Percentiles rank a stretch among this genome's conserved stretches.
Conservation (phyloP, 139 green algal species). For the Chlamydomonas sp. region DNA sequence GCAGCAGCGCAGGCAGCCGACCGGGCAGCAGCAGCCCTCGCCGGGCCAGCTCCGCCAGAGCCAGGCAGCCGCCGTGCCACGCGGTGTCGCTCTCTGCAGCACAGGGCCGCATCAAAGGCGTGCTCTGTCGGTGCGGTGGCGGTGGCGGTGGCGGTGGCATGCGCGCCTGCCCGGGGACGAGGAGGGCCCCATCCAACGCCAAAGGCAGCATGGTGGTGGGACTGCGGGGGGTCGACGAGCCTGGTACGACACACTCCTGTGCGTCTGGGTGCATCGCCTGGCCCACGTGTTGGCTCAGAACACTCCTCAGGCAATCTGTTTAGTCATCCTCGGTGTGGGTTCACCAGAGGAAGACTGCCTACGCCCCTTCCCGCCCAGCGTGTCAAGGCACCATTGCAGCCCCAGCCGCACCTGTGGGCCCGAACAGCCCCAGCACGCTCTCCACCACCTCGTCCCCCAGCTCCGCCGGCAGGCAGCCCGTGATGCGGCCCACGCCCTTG, state of each 20-base stretch:
- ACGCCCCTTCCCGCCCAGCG: background rate
- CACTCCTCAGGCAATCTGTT: no score
- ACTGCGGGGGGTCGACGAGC: no score
- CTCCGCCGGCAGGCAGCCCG: slow-evolving; percentile 80
- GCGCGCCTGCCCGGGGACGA: background rate
- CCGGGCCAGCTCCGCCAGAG: slow-evolving; percentile 93
- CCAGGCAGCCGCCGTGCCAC: slow-evolving; percentile 97
- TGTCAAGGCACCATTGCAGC: no score
- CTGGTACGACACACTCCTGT: no score
- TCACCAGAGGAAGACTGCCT: no score
- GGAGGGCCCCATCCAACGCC: background rate
- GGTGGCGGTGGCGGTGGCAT: background rate
- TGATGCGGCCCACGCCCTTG: slow-evolving; percentile 93
- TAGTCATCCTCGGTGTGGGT: no score
- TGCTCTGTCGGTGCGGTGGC: background rate
- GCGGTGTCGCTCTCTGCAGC: slow-evolving; percentile 74
- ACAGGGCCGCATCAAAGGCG: no score
- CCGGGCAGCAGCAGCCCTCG: slow-evolving; percentile 87
- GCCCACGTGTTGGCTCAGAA: no score
- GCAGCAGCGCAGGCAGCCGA: slow-evolving; percentile 65
- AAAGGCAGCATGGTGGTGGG: no score
- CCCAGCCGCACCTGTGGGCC: slow-evolving; percentile 51
- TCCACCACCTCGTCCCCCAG: slow-evolving; percentile 90
- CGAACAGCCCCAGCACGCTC: slow-evolving; percentile 78
- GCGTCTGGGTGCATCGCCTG: no score